phyloP scores from a whole-genome alignment of 805 yeast genomes.

The Saturnispora quitensis region DNA sequence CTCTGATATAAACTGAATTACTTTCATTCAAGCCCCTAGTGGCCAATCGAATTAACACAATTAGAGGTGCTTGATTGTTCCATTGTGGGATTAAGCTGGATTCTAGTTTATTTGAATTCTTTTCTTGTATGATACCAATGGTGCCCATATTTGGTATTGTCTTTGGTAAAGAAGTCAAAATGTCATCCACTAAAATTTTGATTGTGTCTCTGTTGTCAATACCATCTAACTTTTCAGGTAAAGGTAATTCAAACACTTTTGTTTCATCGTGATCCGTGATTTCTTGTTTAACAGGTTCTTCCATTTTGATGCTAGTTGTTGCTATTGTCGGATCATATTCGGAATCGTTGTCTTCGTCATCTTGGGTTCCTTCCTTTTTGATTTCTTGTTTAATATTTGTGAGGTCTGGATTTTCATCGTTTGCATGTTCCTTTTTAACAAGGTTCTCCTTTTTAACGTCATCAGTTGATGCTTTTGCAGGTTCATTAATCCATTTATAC shows the following conservation, averaged over 20 bases:
- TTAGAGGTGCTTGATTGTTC: constrained; percentile 66
- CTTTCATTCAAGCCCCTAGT: constrained; percentile 56
- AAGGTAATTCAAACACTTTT: constrained; percentile 37
- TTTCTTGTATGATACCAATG: background rate
- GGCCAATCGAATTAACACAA: constrained; percentile 64
- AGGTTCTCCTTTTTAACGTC: background rate
- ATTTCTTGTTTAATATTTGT: background rate
- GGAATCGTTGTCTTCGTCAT: constrained; percentile 18
- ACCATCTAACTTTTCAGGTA: constrained; percentile 44
- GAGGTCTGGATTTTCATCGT: constrained; percentile 19
- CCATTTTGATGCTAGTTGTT: background rate
- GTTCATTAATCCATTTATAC: constrained; percentile 35
- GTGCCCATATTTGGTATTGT: background rate
- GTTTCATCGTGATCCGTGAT: constrained; percentile 10
- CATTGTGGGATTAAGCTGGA: constrained; percentile 48
- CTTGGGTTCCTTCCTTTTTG: constrained; percentile 15
- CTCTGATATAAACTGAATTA: constrained; percentile 55
- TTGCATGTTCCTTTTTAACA: constrained; percentile 14
- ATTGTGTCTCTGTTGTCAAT: constrained; percentile 52
- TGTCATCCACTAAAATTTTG: constrained; percentile 47
- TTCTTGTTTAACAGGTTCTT: background rate
- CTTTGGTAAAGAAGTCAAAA: constrained; percentile 31
- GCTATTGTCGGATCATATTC: constrained; percentile 13
- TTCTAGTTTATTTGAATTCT: constrained; percentile 8
- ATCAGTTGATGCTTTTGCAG: background rate